Base-by-base conservation (phyloP, 306 rosid species). In the Comarum palustre region DNA sequence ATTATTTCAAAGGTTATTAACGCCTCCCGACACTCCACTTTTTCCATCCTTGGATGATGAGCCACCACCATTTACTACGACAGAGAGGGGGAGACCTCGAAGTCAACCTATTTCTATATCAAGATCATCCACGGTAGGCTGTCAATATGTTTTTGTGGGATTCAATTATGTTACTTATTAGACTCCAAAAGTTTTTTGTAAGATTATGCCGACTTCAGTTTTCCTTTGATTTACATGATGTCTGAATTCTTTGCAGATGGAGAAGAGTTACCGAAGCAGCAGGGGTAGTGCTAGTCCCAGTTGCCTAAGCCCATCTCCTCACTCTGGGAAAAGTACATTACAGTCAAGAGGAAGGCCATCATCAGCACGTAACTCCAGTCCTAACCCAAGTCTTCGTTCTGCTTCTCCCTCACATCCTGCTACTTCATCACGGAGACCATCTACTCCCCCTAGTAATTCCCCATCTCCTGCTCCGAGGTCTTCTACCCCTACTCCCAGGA, bases 251-350 rank as follows among this genome's bases (percentile, higher is more conserved):
- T 78, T 72, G 81, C 86, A 91, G 97, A 91, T 87, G 95, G 97
- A 91, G 77, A 91, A 78, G 83, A 84, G 97, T 81, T 80, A 87
- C 75, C 82, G 89, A 78, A 91, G 92, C 82, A 84, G 90, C 74
- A 84, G 91, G 88, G 97, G 95, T 45, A 91, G 97, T 85, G 87
- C 95, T 27, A 91, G 97, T 84, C 97, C 95, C 66, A 87, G 81
- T 83, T 92, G 95, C 66, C 78, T 81, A 59, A 91, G 97, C 76
- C 85, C 89, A 39, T 91, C 95, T 73, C 97, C 97, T 78, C 87
- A 88, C 75, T 84, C 97, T 6, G 88, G 84, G 34, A 85, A 73
- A 67, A 86, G 84, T 57, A 68, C 83, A 63, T 55, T 87, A 63
- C 95, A 89, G 79, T 75, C 92, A 50, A 83, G 92, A 62, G 92